These are phyloP conservation scores for Debaryomycetaceae sp. DNA, from an alignment of 1,139 yeast species.

Conservation along the genomic window DNA sequence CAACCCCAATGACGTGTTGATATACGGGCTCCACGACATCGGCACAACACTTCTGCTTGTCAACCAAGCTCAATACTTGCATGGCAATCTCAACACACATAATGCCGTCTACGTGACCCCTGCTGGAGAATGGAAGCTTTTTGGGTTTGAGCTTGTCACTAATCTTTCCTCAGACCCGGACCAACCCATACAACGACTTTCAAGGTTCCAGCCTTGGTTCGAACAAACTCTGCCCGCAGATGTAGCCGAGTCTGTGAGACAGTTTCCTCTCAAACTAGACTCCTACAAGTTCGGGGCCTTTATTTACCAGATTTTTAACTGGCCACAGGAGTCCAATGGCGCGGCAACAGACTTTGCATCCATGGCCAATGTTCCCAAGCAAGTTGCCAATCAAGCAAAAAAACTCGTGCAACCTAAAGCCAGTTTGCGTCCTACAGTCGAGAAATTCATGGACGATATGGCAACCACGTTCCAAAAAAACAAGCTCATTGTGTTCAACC, in stretches of 20 bases:
- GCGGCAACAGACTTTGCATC: conserved; percentile 8
- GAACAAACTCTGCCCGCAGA: conserved; percentile 41
- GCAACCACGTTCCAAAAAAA: conserved; percentile 29
- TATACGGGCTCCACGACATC: conserved; percentile 59
- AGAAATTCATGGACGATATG: conserved; percentile 47
- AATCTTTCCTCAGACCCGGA: conserved; percentile 48
- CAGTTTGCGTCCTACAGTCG: conserved; percentile 44
- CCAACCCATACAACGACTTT: conserved; percentile 37
- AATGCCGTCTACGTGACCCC: conserved; percentile 58
- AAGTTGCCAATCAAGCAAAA: conserved; percentile 14
- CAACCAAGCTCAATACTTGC: conserved; percentile 62
- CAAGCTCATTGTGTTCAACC: conserved; percentile 42
- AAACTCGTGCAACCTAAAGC: conserved; percentile 20
- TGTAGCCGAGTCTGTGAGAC: conserved; percentile 43
- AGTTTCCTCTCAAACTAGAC: conserved; percentile 49
- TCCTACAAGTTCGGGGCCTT: conserved; percentile 61
- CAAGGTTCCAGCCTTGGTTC: conserved; percentile 21
- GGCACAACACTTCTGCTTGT: conserved; percentile 57
- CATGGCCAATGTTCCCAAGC: conserved; percentile 13
- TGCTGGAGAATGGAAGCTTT: conserved; percentile 80
- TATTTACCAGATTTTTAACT: conserved; percentile 42
- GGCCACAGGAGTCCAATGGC: conserved; percentile 8
- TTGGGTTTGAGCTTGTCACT: conserved; percentile 75
- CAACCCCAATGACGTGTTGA: conserved; percentile 33
- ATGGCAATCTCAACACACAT: conserved; percentile 54